Evolutionary conservation across 257 asterid genomes (phyloP), one percentile per base, ranked within the genome.

Genomic region (Handroanthus guayacan): DNA sequence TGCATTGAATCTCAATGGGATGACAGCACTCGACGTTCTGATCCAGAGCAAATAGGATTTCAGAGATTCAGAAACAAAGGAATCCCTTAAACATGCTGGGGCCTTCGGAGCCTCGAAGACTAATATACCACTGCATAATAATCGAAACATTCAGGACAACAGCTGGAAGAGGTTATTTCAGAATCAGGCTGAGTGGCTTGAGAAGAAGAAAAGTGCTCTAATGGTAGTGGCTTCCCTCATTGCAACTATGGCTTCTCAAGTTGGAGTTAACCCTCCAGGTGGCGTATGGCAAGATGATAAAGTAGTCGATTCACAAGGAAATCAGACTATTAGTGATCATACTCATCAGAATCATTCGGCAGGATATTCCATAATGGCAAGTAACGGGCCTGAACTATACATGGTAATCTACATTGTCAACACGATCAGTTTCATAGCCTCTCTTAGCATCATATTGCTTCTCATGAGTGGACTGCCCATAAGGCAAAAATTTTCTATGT

Each of bases 371-470:
- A 3, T 81, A 25, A 5, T 72, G 25, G 79, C 86, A 11, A 10
- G 38, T 34, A 76, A 48, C 11, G 10, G 54, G 1, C 70, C 67
- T 0, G 1, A 0, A 0, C 4, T 2, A 0, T 81, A 78, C 62
- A 3, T 2, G 5, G 1, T 0, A 0, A 67, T 84, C 4, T 37
- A 79, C 31, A 51, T 62, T 31, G 14, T 39, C 9, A 81, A 79
- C 58, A 76, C 82, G 1, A 67, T 13, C 17, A 66, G 78, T 0
- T 79, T 84, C 43, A 55, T 81, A 12, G 66, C 84, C 3, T 81
- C 88, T 1, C 84, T 78, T 5, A 72, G 80, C 79, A 75, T 76
- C 75, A 84, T 81, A 62, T 18, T 81, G 71, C 64, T 81, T 13
- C 69, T 84, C 6, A 72, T 81, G 38, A 81, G 82, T 9, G 82